Conservation (phyloP, 768 basidiomycete genomes). For the Holtermanniella nyarrowii region DNA sequence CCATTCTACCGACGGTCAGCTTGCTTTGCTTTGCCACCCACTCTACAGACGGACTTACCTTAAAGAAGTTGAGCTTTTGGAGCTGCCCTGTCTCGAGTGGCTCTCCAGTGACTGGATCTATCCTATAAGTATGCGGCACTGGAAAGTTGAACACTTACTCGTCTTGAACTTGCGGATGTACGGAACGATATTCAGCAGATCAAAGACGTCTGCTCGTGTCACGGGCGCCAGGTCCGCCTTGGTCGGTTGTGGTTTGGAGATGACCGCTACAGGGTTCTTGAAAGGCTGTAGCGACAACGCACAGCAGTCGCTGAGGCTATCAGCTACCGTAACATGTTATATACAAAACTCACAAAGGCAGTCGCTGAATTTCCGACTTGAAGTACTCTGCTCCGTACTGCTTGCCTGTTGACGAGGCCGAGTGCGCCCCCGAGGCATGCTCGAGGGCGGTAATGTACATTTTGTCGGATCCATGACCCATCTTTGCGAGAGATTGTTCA, state of each 20-base stretch:
- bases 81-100: conserved; percentile 41
- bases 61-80: conserved; percentile 44
- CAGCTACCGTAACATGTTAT: neutral
- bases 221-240: conserved; percentile 42
- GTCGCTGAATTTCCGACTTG: conserved; percentile 33
- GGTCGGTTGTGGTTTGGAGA: conserved; percentile 43
- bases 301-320: conserved; percentile 57
- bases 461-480: conserved; percentile 40
- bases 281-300: conserved; percentile 85
- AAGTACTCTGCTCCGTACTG: conserved; percentile 15
- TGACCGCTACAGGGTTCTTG: conserved; percentile 72
- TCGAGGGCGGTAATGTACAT: conserved; percentile 41
- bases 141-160: conserved; percentile 31
- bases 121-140: neutral
- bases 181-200: conserved; percentile 82
- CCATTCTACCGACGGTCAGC: conserved; percentile 57
- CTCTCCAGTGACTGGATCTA: conserved; percentile 45
- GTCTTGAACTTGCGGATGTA: conserved; percentile 60
- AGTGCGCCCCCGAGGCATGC: conserved; percentile 34
- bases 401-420: conserved; percentile 34
- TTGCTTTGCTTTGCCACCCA: too few relatives aligned
- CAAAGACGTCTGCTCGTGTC: conserved; percentile 61
- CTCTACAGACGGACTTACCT: conserved; percentile 51
- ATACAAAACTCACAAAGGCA: conserved; percentile 31
- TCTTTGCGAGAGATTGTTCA: conserved; percentile 11